phyloP scores from a whole-genome alignment of 345 rosid genomes.

The Eucalyptus regnans region DNA sequence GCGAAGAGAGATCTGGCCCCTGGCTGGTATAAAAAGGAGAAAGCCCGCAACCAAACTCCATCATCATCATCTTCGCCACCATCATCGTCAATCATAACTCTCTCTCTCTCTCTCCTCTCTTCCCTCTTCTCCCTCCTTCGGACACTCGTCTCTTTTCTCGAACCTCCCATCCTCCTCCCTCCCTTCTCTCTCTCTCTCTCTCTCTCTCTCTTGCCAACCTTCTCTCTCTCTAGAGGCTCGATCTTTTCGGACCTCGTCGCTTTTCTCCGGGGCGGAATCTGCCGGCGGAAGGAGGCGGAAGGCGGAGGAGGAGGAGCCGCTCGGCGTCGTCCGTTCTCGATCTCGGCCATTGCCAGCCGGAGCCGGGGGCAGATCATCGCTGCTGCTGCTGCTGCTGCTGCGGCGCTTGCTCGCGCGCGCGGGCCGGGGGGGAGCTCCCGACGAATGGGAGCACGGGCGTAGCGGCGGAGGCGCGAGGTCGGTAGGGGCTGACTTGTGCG shows the following conservation, averaged over 20 bases:
- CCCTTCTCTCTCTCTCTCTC: background rate
- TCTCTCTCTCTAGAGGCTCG: background rate
- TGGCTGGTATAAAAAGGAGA: background rate
- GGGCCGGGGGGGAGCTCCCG: too few relatives aligned
- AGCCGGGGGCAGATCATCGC: background rate
- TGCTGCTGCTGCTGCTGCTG: too few relatives aligned
- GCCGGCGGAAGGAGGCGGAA: background rate
- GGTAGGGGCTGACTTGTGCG: background rate
- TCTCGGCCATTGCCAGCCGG: background rate
- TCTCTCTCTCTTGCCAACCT: background rate
- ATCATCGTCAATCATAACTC: background rate
- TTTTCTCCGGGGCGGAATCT: background rate
- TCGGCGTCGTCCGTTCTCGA: background rate
- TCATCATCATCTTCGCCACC: background rate
- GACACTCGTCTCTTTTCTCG: constrained; percentile 6
- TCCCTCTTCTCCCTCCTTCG: background rate
- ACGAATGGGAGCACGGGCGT: background rate
- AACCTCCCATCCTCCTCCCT: constrained; percentile 7
- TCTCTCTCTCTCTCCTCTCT: background rate
- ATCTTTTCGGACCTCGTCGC: background rate
- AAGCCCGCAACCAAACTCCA: background rate
- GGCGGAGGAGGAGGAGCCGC: background rate
- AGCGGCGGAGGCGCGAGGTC: background rate
- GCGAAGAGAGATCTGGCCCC: background rate
- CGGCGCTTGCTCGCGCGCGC: too few relatives aligned